Evolutionary conservation across 1,284 basidiomycete species (phyloP).

Genomic region (Lignosus rhinocerotis): DNA sequence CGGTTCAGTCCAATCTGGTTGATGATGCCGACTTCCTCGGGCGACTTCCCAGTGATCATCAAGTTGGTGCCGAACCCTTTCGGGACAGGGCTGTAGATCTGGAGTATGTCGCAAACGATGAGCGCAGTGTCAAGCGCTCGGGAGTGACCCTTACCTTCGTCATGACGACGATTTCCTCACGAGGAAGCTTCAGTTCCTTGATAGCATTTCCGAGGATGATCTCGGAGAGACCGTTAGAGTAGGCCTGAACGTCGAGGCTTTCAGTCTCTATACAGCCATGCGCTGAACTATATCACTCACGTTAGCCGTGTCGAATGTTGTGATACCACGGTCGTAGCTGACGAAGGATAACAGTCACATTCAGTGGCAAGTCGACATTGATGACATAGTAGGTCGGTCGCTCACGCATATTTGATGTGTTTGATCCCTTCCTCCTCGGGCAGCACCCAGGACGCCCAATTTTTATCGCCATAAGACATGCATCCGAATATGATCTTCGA

Average conservation of each 20-base stretch:
- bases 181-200: slow-evolving; percentile 66
- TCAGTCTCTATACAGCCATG: slow-evolving; percentile 25
- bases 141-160: slow-evolving; percentile 54
- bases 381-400: background rate
- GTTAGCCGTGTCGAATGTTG: slow-evolving; percentile 54
- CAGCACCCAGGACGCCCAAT: slow-evolving; percentile 41
- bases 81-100: background rate
- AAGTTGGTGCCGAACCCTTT: slow-evolving; percentile 36
- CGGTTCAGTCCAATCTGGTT: slow-evolving; percentile 38
- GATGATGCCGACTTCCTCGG: slow-evolving; percentile 28
- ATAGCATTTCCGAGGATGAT: slow-evolving; percentile 79
- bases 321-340: slow-evolving; percentile 43
- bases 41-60: slow-evolving; percentile 4
- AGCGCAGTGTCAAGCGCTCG: too few relatives aligned
- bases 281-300: slow-evolving; percentile 23
- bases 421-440: slow-evolving; percentile 40
- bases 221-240: slow-evolving; percentile 67
- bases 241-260: slow-evolving; percentile 29
- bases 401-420: slow-evolving; percentile 41
- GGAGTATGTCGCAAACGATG: too few relatives aligned
- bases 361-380: background rate
- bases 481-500: slow-evolving; percentile 46
- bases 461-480: slow-evolving; percentile 42
- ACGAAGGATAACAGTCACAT: slow-evolving; percentile 42
- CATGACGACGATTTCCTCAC: slow-evolving; percentile 76